phyloP scores from a whole-genome alignment of 2,329 filamentous ascomycete genomes.

The Colletotrichum tofieldiae region DNA sequence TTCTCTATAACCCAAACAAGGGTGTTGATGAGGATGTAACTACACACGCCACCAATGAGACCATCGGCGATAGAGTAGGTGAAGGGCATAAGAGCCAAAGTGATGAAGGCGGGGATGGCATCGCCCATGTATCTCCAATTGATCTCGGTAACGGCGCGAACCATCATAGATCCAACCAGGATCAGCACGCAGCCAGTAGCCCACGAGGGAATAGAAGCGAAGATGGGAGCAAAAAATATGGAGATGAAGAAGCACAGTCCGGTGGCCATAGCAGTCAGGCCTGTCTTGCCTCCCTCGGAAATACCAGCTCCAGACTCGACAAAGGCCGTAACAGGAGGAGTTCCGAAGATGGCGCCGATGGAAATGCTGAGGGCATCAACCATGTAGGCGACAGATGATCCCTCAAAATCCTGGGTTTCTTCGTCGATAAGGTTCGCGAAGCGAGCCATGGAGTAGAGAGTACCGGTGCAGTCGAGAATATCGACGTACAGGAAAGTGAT shows the following conservation, averaged over 20 bases:
- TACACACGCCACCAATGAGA: conserved; percentile 84
- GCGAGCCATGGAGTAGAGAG: conserved; percentile 90
- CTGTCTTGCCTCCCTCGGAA: conserved; percentile 88
- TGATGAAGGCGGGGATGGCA: conserved; percentile 87
- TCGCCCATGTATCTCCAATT: conserved; percentile 93
- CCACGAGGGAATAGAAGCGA: conserved; percentile 91
- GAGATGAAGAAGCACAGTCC: conserved; percentile 90
- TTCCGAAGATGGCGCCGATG: conserved; percentile 84
- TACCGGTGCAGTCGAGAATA: conserved; percentile 89
- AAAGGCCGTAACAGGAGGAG: conserved; percentile 87
- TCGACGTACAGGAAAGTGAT: conserved; percentile 94
- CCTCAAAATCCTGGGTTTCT: conserved; percentile 88
- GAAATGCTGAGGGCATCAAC: conserved; percentile 86
- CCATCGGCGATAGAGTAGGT: conserved; percentile 92
- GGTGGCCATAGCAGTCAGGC: conserved; percentile 84
- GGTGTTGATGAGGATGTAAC: conserved; percentile 83
- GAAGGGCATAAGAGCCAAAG: conserved; percentile 89
- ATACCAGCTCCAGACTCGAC: conserved; percentile 93
- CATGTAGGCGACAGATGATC: conserved; percentile 86
- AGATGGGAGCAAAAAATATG: conserved; percentile 92
- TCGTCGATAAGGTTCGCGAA: conserved; percentile 87
- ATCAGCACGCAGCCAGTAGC: conserved; percentile 91
- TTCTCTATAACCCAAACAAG: conserved; percentile 79
- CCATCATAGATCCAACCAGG: conserved; percentile 92
- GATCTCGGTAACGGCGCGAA: conserved; percentile 82